Evolutionary conservation across 495 filamentous ascomycete genomes (phyloP).

Genomic region (Neurospora sp.): DNA sequence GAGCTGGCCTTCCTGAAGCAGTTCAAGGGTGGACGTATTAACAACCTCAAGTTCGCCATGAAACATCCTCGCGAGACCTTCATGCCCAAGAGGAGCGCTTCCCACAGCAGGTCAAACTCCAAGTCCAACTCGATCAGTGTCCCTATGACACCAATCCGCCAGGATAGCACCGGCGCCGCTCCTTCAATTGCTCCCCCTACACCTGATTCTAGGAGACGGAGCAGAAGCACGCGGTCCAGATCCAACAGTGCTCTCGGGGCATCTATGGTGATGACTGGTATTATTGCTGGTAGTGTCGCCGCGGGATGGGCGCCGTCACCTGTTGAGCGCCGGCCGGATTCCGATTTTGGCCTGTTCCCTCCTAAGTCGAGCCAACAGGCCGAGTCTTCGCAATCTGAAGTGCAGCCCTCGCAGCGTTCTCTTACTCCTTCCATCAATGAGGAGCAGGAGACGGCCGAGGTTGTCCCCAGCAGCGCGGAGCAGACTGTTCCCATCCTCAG

Average conservation of each 20-base stretch:
- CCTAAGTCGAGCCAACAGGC: neutral
- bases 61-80: slow-evolving; percentile 68
- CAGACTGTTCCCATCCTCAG: slow-evolving; percentile 31
- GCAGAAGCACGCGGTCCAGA: slow-evolving; percentile 61
- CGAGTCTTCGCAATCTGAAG: slow-evolving; percentile 1
- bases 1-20: slow-evolving; percentile 82
- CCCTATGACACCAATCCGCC: slow-evolving; percentile 58
- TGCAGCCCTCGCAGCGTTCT: slow-evolving; percentile 18
- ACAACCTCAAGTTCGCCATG: slow-evolving; percentile 74
- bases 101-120: slow-evolving; percentile 49
- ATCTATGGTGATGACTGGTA: slow-evolving; percentile 75
- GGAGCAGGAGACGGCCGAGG: slow-evolving; percentile 24
- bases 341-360: slow-evolving; percentile 18
- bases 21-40: slow-evolving; percentile 83
- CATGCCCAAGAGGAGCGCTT: slow-evolving; percentile 60
- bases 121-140: slow-evolving; percentile 50
- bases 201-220: slow-evolving; percentile 62
- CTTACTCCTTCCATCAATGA: slow-evolving; percentile 24
- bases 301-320: slow-evolving; percentile 66
- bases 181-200: slow-evolving; percentile 43
- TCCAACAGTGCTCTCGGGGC: slow-evolving; percentile 81
- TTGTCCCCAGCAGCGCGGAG: slow-evolving; percentile 2
- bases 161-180: slow-evolving; percentile 38
- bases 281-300: slow-evolving; percentile 77
- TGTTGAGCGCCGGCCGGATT: slow-evolving; percentile 43